Conservation (phyloP, 345 rosid genomes). For the Durio zibethinus region DNA sequence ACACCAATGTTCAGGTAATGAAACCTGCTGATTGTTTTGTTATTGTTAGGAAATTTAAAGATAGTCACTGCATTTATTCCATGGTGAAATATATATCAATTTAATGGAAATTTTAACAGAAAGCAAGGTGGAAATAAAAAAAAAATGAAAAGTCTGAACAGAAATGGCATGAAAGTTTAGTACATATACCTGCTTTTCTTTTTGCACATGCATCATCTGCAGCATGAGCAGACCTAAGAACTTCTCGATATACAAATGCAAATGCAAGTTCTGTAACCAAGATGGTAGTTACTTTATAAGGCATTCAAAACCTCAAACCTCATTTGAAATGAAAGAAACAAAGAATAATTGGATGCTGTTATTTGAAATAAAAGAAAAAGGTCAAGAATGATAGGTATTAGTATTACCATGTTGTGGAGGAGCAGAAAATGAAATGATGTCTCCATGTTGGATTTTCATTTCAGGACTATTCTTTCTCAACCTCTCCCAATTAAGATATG, state of each 20-base stretch:
- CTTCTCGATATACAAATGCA: conserved; percentile 88
- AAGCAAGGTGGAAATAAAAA: neutral
- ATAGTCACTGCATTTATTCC: neutral
- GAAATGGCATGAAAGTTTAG: neutral
- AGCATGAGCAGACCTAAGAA: conserved; percentile 27
- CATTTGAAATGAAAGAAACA: neutral
- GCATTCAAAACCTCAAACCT: conserved; percentile 2
- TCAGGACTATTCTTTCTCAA: conserved; percentile 62
- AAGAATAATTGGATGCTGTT: neutral
- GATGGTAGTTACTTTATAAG: neutral
- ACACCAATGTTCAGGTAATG: neutral
- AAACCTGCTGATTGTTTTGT: neutral
- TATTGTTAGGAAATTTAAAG: neutral
- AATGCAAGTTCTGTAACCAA: conserved; percentile 61
- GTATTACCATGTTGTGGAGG: conserved; percentile 80
- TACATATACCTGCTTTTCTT: conserved; percentile 69
- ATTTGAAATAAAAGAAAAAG: neutral
- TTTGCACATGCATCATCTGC: conserved; percentile 40
- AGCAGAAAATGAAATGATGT: conserved; percentile 76
- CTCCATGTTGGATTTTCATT: conserved; percentile 68
- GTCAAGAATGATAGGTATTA: neutral
- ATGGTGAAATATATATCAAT: neutral
- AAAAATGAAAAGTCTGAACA: neutral
- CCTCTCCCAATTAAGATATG: conserved; percentile 77
- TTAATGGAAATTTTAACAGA: neutral